Conservation (phyloP, 2,329 filamentous ascomycete species). For the Stachybotrys echinatus region DNA sequence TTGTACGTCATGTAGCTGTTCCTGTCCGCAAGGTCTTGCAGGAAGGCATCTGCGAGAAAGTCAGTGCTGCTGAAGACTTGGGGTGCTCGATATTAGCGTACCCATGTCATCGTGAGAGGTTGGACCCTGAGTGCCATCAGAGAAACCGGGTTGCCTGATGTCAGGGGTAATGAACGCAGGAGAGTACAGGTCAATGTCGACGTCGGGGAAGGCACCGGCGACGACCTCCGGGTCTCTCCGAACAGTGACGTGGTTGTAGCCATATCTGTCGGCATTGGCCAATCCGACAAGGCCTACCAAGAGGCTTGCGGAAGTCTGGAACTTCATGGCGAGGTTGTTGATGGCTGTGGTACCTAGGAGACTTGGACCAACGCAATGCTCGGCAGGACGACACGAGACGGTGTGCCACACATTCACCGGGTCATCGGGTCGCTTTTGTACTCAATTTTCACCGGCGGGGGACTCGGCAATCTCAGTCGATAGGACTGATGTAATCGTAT, state of each 20-base stretch:
- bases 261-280: slow-evolving; percentile 7
- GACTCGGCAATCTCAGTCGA: neutral
- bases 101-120: slow-evolving; percentile 10
- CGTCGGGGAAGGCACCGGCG: slow-evolving; percentile 5
- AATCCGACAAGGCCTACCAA: slow-evolving; percentile 5
- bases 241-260: slow-evolving; percentile 9
- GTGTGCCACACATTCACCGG: neutral
- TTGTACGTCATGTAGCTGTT: slow-evolving; percentile 12
- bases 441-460: neutral
- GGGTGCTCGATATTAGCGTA: slow-evolving; percentile 1
- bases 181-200: slow-evolving; percentile 10
- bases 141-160: slow-evolving; percentile 8
- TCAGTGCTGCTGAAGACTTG: neutral
- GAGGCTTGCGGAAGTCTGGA: neutral
- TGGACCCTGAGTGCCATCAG: slow-evolving; percentile 11
- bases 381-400: neutral
- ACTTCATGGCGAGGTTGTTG: slow-evolving; percentile 2
- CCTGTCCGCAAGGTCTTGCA: slow-evolving; percentile 7
- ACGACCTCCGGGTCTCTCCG: slow-evolving; percentile 6
- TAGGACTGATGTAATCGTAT: neutral
- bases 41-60: slow-evolving; percentile 6
- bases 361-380: neutral
- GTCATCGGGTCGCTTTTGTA: neutral
- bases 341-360: neutral
- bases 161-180: slow-evolving; percentile 9